Conservation (phyloP, 352 stramenopile genomes). For the Globisporangium middletonii region DNA sequence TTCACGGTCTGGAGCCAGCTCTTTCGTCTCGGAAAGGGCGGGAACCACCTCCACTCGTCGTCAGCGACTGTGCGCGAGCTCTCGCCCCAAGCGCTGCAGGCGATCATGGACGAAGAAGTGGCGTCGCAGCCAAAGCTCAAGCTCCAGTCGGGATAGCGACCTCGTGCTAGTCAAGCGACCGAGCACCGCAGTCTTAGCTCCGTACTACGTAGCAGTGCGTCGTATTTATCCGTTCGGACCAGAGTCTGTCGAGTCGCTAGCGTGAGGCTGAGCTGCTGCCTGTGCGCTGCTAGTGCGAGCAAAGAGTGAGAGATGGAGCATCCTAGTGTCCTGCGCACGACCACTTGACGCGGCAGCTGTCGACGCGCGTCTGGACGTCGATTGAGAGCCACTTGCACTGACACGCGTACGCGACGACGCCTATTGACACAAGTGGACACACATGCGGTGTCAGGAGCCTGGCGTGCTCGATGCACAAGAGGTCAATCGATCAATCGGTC, state of each 20-base stretch:
- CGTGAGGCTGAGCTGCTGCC: background rate
- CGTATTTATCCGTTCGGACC: slow-evolving; percentile 8
- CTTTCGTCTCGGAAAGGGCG: slow-evolving; percentile 35
- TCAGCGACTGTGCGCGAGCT: slow-evolving; percentile 4
- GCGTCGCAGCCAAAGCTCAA: slow-evolving; percentile 50
- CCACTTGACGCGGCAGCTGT: slow-evolving; percentile 63
- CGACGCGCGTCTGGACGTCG: slow-evolving; percentile 34
- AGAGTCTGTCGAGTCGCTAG: background rate
- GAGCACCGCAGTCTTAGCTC: background rate
- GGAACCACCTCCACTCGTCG: background rate
- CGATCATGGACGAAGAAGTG: slow-evolving; percentile 36
- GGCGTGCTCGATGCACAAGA: background rate
- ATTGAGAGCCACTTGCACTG: slow-evolving; percentile 81
- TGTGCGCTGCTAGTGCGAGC: background rate
- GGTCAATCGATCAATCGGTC: background rate
- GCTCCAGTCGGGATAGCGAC: slow-evolving; percentile 12
- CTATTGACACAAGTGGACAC: slow-evolving; percentile 10
- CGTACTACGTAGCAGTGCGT: background rate
- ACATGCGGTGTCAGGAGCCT: background rate
- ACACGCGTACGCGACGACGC: slow-evolving; percentile 61
- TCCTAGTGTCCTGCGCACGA: slow-evolving; percentile 56
- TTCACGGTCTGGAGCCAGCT: slow-evolving; percentile 60
- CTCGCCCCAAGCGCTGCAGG: slow-evolving; percentile 25
- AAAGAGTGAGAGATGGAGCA: background rate
- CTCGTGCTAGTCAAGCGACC: background rate